These are phyloP conservation scores for Komagataella kurtzmanii DNA, from an alignment of 805 yeast genomes.

Conservation along the genomic window DNA sequence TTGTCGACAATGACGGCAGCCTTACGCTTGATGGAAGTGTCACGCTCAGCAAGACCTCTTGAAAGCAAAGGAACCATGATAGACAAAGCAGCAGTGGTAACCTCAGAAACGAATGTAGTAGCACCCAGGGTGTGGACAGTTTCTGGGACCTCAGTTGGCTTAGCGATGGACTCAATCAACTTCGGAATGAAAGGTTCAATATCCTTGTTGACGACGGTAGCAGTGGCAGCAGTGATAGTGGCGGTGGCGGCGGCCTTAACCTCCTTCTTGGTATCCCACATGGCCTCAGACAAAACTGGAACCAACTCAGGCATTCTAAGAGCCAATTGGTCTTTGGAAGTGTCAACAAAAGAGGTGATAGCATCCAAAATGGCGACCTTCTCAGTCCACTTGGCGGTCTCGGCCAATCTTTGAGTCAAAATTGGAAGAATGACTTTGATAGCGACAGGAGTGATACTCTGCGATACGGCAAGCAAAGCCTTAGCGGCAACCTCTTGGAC, in stretches of 20 bases:
- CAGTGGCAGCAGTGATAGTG: constrained; percentile 92
- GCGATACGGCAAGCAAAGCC: constrained; percentile 68
- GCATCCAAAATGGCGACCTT: constrained; percentile 84
- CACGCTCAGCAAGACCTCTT: constrained; percentile 99
- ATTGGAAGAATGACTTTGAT: constrained; percentile 83
- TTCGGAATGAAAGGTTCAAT: constrained; percentile 98
- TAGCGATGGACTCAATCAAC: constrained; percentile 91
- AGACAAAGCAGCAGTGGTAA: constrained; percentile 97
- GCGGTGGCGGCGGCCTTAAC: constrained; percentile 94
- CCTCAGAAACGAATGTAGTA: constrained; percentile 98
- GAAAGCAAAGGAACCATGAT: constrained; percentile 98
- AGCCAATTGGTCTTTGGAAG: constrained; percentile 92
- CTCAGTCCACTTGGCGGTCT: constrained; percentile 94
- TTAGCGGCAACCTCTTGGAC: constrained; percentile 60
- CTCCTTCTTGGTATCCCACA: constrained; percentile 99
- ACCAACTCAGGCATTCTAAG: constrained; percentile 99
- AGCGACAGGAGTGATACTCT: constrained; percentile 83
- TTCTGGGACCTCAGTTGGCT: constrained; percentile 96
- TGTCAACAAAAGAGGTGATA: constrained; percentile 76
- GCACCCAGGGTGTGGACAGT: constrained; percentile 99
- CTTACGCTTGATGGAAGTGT: constrained; percentile 98
- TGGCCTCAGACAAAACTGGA: constrained; percentile 96
- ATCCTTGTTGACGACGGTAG: constrained; percentile 99
- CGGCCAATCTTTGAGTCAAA: constrained; percentile 51
- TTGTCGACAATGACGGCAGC: constrained; percentile 98